phyloP scores from a whole-genome alignment of 2,329 filamentous ascomycete species.

The Botrytis galanthina region DNA sequence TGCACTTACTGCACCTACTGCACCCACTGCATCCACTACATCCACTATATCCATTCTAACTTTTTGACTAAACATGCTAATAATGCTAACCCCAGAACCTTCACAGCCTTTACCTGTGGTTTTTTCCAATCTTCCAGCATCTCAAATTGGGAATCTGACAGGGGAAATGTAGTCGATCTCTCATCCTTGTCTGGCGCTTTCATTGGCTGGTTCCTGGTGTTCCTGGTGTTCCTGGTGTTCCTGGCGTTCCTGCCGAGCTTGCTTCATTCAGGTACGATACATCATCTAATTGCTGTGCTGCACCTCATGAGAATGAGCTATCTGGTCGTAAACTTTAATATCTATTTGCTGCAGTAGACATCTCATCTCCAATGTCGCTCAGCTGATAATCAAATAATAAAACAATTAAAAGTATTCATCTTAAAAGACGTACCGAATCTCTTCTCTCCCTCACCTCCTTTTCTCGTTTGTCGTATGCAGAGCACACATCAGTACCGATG shows the following conservation, averaged over 20 bases:
- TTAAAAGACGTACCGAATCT: too few relatives aligned
- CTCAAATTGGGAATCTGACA: neutral
- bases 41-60: neutral
- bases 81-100: neutral
- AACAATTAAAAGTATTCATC: neutral
- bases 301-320: neutral
- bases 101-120: neutral
- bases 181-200: neutral
- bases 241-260: too few relatives aligned
- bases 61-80: neutral
- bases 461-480: neutral
- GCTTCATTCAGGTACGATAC: neutral
- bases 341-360: neutral
- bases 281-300: neutral
- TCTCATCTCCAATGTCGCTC: neutral
- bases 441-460: neutral
- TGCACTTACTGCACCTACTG: neutral
- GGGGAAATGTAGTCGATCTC: neutral
- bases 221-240: neutral
- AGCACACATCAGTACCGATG: neutral
- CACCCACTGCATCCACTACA: neutral
- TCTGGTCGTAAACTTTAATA: neutral
- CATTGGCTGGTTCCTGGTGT: neutral
- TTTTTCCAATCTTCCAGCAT: neutral
- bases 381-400: neutral